Evolutionary conservation across 345 rosid species (phyloP), one percentile per base, ranked within the genome.

Genomic region (Sonneratia caseolaris): DNA sequence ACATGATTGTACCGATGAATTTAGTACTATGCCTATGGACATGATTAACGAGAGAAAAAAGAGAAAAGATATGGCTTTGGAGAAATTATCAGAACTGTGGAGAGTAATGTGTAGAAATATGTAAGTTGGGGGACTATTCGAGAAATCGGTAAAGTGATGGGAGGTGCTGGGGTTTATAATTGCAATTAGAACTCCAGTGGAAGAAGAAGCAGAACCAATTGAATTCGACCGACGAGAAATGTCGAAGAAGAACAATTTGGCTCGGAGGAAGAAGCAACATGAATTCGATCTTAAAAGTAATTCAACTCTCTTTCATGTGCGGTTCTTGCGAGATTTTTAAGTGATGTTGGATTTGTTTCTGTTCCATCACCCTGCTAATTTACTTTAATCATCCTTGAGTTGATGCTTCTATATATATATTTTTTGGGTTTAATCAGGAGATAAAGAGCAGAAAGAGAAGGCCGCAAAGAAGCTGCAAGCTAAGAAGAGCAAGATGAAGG

Each of bases 231-330:
- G 64, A 3, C 61, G 42, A 47, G n/a, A 7, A 53, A 77, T 96
- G 99, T 96, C 99, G 86, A 96, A 92, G 96, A 96, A 96, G 90
- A 96, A 96, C 82, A 79, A 83, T 77, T 84, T 96, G 77, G 82
- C 86, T 59, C 85, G 84, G 11, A 83, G 99, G 75, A 96, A 87
- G 86, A 85, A 78, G 71, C 99, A 87, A 72, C 85, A 96, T 78
- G 97, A 89, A 18, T 92, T 88, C 81, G 95, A 96, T 49, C 91
- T 92, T 37, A 85, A 76, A 80, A 88, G 96, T 92, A 85, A 53
- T 7, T 2, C 51, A 40, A 65, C 15, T 45, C 19, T 64, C 13
- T 56, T 27, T 27, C 32, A 27, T 1, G 32, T 27, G 32, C 32
- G 32, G 32, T 27, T 27, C 32, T 27, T 27, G 32, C 32, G 32